These are phyloP conservation scores for Chaetoscypha palmicola DNA, from an alignment of 2,329 filamentous ascomycete genomes.

Conservation along the genomic window DNA sequence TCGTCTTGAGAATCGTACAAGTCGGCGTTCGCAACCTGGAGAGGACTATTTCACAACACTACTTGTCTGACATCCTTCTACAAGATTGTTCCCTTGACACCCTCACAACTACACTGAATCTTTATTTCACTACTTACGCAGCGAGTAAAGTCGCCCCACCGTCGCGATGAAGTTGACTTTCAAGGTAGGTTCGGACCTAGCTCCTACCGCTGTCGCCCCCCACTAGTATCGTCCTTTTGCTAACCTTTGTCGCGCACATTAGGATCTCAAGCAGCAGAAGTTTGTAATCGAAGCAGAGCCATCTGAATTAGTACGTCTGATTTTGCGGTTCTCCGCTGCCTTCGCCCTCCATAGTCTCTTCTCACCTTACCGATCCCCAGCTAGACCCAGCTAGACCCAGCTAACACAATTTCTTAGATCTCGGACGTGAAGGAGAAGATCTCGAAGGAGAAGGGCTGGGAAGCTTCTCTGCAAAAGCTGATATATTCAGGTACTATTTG, in stretches of 20 bases:
- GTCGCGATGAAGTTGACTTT: conserved; percentile 64
- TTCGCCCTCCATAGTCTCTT: conserved; percentile 1
- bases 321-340: no score
- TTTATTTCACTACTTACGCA: neutral
- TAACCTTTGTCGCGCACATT: conserved; percentile 20
- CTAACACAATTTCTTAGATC: conserved; percentile 49
- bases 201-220: conserved; percentile 6
- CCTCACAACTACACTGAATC: neutral
- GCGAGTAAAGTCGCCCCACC: conserved; percentile 3
- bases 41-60: no score
- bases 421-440: conserved; percentile 90
- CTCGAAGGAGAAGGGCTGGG: conserved; percentile 87
- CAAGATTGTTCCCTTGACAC: neutral
- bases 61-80: no score
- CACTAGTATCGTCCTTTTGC: conserved; percentile 21
- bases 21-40: no score
- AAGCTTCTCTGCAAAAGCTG: conserved; percentile 82
- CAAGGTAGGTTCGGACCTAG: conserved; percentile 44
- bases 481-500: conserved; percentile 81
- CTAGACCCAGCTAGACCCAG: neutral
- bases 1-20: no score
- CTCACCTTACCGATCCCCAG: neutral
- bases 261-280: conserved; percentile 99
- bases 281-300: conserved; percentile 94
- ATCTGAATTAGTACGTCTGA: conserved; percentile 75